These are phyloP conservation scores for Quercus berberidifolia DNA, from an alignment of 306 rosid species.

Conservation along the genomic window DNA sequence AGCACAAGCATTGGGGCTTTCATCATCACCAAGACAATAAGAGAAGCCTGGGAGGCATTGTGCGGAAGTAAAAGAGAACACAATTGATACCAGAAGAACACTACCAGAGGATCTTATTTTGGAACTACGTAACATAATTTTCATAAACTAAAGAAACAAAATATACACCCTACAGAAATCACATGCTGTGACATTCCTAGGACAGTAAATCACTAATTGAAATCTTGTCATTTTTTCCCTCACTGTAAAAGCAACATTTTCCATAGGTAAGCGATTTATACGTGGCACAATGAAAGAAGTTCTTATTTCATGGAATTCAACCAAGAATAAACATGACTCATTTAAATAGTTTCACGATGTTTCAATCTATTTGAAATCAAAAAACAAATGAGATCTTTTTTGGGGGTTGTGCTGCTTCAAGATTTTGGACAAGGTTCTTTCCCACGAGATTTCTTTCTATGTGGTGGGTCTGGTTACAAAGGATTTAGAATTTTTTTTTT, in stretches of 20 bases:
- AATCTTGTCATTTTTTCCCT: too few species aligned
- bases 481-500: background rate
- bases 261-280: background rate
- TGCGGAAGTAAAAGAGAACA: background rate
- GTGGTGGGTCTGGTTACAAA: background rate
- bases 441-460: background rate
- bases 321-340: background rate
- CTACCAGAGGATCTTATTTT: background rate
- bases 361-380: background rate
- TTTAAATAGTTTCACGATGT: background rate
- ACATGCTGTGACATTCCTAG: background rate
- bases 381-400: background rate
- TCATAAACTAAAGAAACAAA: background rate
- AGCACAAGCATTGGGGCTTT: background rate
- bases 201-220: background rate
- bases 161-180: background rate
- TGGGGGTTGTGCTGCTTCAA: background rate
- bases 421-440: background rate
- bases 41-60: background rate
- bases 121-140: background rate
- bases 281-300: background rate
- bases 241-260: background rate
- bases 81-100: background rate
- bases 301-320: background rate
- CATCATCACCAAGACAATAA: background rate